Evolutionary conservation across 805 yeast genomes (phyloP).

Genomic region (Monosporozyma servazzii): DNA sequence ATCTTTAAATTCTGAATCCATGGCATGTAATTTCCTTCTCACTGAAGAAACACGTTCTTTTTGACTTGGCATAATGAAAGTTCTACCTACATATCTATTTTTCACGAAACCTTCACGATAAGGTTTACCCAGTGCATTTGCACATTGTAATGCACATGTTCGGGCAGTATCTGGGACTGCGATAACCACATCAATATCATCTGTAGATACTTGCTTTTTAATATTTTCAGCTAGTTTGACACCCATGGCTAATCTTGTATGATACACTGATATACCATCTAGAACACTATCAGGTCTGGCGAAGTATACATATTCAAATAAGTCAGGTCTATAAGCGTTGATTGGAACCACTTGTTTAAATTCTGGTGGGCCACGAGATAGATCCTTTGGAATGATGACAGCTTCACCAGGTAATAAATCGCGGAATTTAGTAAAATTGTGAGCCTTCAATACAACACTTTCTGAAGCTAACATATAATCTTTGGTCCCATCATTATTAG

Average conservation of each 20-base stretch:
- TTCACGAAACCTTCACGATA: constrained; percentile 96
- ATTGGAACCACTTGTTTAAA: constrained; percentile 78
- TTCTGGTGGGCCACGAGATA: constrained; percentile 50
- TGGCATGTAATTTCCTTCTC: constrained; percentile 89
- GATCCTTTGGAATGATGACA: constrained; percentile 77
- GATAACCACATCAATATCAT: constrained; percentile 82
- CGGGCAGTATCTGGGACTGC: constrained; percentile 99
- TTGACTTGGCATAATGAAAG: constrained; percentile 98
- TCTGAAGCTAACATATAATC: constrained; percentile 96
- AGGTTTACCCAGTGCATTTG: constrained; percentile 68
- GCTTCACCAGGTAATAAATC: constrained; percentile 95
- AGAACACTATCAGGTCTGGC: constrained; percentile 95
- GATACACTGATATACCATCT: constrained; percentile 94
- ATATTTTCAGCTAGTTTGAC: constrained; percentile 74
- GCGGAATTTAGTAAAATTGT: constrained; percentile 68
- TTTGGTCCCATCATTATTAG: constrained; percentile 51
- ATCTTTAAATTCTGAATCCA: constrained; percentile 84
- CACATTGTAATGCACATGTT: constrained; percentile 87
- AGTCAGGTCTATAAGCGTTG: constrained; percentile 80
- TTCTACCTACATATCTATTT: constrained; percentile 93
- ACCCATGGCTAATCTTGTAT: constrained; percentile 92
- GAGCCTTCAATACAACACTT: constrained; percentile 89
- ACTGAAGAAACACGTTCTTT: constrained; percentile 88
- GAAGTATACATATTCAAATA: constrained; percentile 94
- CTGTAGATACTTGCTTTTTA: constrained; percentile 36